These are phyloP conservation scores for Lactarius evosmus DNA, from an alignment of 768 basidiomycete species.

Conservation along the genomic window DNA sequence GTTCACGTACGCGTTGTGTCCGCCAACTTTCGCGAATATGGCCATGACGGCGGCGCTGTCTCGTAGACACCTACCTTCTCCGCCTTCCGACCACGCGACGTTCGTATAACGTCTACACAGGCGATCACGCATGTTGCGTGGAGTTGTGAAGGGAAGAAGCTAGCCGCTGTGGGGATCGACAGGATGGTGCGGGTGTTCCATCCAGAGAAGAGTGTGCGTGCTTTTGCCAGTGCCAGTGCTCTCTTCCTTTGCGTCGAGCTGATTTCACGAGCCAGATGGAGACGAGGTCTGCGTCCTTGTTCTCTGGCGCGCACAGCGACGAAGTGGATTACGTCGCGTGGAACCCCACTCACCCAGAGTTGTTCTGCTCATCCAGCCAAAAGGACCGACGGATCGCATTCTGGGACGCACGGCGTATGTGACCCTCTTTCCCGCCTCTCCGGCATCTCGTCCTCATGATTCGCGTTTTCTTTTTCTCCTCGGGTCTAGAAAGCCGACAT, in stretches of 20 bases:
- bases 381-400: constrained; percentile 73
- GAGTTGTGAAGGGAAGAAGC: constrained; percentile 79
- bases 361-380: constrained; percentile 77
- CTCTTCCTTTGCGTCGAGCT: background rate
- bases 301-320: constrained; percentile 69
- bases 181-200: constrained; percentile 73
- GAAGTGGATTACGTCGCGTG: constrained; percentile 82
- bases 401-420: constrained; percentile 81
- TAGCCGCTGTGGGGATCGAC: constrained; percentile 81
- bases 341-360: constrained; percentile 82
- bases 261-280: constrained; percentile 55
- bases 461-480: background rate
- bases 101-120: constrained; percentile 60
- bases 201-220: constrained; percentile 71
- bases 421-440: background rate
- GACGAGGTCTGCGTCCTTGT: constrained; percentile 57
- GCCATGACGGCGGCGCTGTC: constrained; percentile 11
- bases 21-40: constrained; percentile 10
- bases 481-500: constrained; percentile 59
- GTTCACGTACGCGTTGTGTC: constrained; percentile 58
- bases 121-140: constrained; percentile 75
- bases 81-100: constrained; percentile 74
- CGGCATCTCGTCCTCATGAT: background rate
- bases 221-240: background rate
- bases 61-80: constrained; percentile 71